Conservation (phyloP, 129 eudicot genomes). For the Escallonia herrerae region DNA sequence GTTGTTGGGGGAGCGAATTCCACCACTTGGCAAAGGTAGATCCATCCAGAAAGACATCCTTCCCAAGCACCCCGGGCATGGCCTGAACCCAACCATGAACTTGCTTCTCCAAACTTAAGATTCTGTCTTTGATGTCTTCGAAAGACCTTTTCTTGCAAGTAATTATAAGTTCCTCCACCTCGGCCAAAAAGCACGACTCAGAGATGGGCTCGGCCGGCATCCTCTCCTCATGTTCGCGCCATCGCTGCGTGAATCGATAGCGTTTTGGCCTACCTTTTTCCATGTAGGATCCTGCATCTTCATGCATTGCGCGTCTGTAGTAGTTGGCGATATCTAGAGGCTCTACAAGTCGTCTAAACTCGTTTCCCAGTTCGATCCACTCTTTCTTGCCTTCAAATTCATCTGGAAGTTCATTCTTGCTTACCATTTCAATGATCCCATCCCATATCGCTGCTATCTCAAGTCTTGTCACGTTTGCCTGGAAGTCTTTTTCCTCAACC, state of each 20-base stretch:
- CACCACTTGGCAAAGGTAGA: constrained; percentile 70
- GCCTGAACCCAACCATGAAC: constrained; percentile 30
- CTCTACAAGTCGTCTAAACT: constrained; percentile 62
- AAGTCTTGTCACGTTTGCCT: constrained; percentile 60
- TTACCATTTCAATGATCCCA: constrained; percentile 80
- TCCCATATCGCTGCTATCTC: constrained; percentile 95
- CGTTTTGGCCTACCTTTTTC: constrained; percentile 68
- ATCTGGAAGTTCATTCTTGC: constrained; percentile 85
- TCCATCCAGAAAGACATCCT: constrained; percentile 51
- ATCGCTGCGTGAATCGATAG: constrained; percentile 64
- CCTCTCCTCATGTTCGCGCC: constrained; percentile 63
- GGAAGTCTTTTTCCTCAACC: constrained; percentile 40
- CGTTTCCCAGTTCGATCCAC: constrained; percentile 74
- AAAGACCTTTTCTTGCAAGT: constrained; percentile 18
- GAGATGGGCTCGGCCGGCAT: constrained; percentile 33
- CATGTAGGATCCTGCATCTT: constrained; percentile 83
- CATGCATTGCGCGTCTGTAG: constrained; percentile 68
- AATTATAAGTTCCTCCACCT: constrained; percentile 61
- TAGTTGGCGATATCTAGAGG: constrained; percentile 89
- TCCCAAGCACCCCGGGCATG: constrained; percentile 14
- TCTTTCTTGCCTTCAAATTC: constrained; percentile 63
- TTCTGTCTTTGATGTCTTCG: constrained; percentile 32
- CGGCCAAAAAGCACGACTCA: constrained; percentile 84
- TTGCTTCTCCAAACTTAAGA: constrained; percentile 41
- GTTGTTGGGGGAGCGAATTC: constrained; percentile 53